A percentile compares a stretch with the other conserved stretches of the same genome.
phyloP scores from a whole-genome alignment of 2,329 filamentous ascomycete species.

The Talaromyces sp. region DNA sequence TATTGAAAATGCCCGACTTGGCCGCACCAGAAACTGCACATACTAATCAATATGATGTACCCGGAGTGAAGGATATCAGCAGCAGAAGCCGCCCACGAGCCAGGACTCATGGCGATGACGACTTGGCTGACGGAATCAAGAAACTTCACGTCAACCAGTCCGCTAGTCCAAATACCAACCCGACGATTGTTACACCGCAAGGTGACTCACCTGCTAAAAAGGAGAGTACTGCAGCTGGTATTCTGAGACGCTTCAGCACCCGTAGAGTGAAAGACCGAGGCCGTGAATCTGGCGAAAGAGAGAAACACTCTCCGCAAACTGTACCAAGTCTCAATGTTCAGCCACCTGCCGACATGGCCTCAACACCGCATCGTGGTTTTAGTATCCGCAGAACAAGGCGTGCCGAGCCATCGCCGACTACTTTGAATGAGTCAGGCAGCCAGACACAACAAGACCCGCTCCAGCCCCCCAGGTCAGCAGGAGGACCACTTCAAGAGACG shows the following conservation, averaged over 20 bases:
- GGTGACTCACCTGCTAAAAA: slow-evolving; percentile 67
- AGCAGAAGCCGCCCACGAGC: slow-evolving; percentile 80
- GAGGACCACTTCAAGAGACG: slow-evolving; percentile 45
- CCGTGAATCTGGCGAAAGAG: slow-evolving; percentile 37
- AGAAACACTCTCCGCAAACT: slow-evolving; percentile 60
- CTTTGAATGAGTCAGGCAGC: slow-evolving; percentile 56
- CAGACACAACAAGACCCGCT: slow-evolving; percentile 75
- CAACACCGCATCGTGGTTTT: slow-evolving; percentile 77
- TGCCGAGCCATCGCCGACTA: slow-evolving; percentile 51
- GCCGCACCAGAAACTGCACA: slow-evolving; percentile 79
- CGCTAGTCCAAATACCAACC: slow-evolving; percentile 43
- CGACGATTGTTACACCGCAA: slow-evolving; percentile 56
- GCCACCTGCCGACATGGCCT: slow-evolving; percentile 64
- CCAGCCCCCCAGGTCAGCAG: slow-evolving; percentile 65
- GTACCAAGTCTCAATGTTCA: slow-evolving; percentile 79
- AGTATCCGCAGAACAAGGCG: slow-evolving; percentile 67
- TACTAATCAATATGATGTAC: slow-evolving; percentile 88
- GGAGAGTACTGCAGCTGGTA: slow-evolving; percentile 78
- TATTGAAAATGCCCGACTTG: slow-evolving; percentile 68
- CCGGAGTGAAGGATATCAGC: slow-evolving; percentile 81
- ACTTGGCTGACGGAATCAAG: slow-evolving; percentile 71
- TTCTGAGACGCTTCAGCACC: slow-evolving; percentile 88
- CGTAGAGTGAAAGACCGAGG: slow-evolving; percentile 64
- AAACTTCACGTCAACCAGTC: slow-evolving; percentile 57
- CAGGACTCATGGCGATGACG: slow-evolving; percentile 91